Base-by-base conservation (phyloP, 768 basidiomycete genomes). In the Trametes punicea region DNA sequence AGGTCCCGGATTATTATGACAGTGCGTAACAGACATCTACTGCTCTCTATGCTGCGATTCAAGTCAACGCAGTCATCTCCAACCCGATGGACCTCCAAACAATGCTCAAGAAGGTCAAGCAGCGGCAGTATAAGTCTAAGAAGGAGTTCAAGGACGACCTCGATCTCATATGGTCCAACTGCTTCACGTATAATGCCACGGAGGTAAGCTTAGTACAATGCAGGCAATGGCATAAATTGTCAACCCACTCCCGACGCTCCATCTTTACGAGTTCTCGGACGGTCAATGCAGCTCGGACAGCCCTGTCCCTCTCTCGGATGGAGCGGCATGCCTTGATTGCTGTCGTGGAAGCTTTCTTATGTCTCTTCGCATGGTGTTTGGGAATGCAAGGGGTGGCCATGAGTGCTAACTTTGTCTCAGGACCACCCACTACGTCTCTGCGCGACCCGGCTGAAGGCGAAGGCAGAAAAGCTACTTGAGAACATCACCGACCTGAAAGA, bases 101-200 rank as follows among this genome's bases (percentile, higher is more conserved):
- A 0, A 90, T 99, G 82, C 78, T 87, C 48, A 93, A 86, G 80
- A 95, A 95, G 73, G 88, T 98, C 68, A 98, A 97, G 75, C 76
- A 81, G 56, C 91, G 90, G 69, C 80, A 83, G 45, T 98, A 97
- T 81, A 94, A 95, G 73, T 91, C 86, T 27, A 98, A 98, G 74
- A 79, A 84, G 61, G 90, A 95, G 65, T 98, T 99, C 72, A 87
- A 88, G 60, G 87, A 90, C 56, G 97, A 99, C 73, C 76, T 99
- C 39, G 91, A 96, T 62, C 82, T 98, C 59, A 98, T 99, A 62
- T 99, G 97, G 97, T 84, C 84, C 42, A 99, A 98, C 62, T 98
- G 96, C 71, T 81, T 88, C 60, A 84, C 81, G 5, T 98, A 98
- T 71, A 99, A 99, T 70, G 87, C 90, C 16, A 81, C 85, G 10